phyloP scores from a whole-genome alignment of 768 basidiomycete species.

The Lepiota venenata region DNA sequence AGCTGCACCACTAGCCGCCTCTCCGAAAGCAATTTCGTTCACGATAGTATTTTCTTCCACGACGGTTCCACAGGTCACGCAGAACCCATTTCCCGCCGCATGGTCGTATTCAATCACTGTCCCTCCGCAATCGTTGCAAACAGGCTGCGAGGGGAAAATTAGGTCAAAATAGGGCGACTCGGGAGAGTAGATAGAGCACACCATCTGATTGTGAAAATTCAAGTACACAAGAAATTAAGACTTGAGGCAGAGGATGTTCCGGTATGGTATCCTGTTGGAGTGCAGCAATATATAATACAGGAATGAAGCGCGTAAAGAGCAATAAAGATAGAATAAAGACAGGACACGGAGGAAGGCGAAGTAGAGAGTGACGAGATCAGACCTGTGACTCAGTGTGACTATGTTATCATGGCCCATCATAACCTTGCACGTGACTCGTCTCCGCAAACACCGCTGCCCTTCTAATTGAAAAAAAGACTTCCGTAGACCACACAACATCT shows the following conservation, averaged over 20 bases:
- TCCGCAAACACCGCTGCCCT: too few species aligned
- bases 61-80: constrained; percentile 83
- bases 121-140: constrained; percentile 77
- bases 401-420: constrained; percentile 3
- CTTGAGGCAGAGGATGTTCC: neutral
- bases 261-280: neutral
- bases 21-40: constrained; percentile 93
- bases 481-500: neutral
- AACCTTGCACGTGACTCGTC: neutral
- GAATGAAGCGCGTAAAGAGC: constrained; percentile 4
- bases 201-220: neutral
- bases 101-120: constrained; percentile 84
- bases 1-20: constrained; percentile 87
- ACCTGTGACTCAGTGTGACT: constrained; percentile 4
- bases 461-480: too few species aligned
- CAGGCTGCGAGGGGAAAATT: constrained; percentile 36
- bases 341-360: neutral
- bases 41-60: constrained; percentile 93
- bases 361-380: constrained; percentile 8
- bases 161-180: neutral
- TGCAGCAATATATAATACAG: constrained; percentile 6
- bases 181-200: neutral
- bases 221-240: neutral
- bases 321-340: constrained; percentile 17
- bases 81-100: constrained; percentile 83